Evolutionary conservation across 2,329 filamentous ascomycete genomes (phyloP).

Genomic region (Tolypocladium album): DNA sequence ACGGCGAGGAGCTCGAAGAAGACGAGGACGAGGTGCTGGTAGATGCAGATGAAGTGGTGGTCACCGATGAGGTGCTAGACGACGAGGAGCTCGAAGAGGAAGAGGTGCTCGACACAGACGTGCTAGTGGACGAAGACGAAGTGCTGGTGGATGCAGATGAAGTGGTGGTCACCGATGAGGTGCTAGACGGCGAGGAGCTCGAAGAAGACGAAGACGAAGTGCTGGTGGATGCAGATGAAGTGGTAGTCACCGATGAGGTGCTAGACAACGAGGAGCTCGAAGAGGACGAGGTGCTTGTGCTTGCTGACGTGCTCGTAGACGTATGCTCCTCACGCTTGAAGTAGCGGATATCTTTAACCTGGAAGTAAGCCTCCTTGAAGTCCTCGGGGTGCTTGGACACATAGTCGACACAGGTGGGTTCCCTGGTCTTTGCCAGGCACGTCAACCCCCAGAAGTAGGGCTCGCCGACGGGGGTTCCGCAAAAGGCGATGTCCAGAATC

Average conservation of each 20-base stretch:
- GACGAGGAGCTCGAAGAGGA: neutral
- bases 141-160: neutral
- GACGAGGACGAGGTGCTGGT: neutral
- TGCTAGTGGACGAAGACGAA: neutral
- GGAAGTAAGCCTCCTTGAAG: conserved; percentile 1
- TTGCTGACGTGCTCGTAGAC: neutral
- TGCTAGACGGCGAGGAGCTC: no score
- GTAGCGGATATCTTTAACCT: conserved; percentile 2
- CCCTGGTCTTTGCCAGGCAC: neutral
- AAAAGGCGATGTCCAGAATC: neutral
- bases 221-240: neutral
- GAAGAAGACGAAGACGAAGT: neutral
- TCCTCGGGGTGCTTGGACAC: neutral
- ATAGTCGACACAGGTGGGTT: neutral
- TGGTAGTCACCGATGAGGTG: neutral
- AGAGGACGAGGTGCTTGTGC: neutral
- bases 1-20: neutral
- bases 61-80: neutral
- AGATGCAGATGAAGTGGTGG: neutral
- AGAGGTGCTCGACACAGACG: neutral
- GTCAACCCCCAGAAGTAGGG: neutral
- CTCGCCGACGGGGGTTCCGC: neutral
- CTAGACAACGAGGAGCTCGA: neutral
- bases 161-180: no score
- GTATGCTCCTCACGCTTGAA: neutral